These are phyloP conservation scores for Gentiana straminea DNA, from an alignment of 257 asterid genomes.

Conservation along the genomic window DNA sequence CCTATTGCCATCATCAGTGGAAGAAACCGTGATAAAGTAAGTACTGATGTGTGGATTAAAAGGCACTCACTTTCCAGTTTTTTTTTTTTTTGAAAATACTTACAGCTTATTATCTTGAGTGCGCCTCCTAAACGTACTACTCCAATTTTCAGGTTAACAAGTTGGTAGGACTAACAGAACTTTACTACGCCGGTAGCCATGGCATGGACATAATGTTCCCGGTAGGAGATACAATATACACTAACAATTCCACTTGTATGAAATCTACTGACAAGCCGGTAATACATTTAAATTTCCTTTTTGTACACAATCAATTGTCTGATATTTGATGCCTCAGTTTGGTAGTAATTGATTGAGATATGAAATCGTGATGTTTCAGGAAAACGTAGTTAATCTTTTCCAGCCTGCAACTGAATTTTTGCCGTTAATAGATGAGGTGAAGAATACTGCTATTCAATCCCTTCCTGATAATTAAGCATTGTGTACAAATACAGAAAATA, in stretches of 20 bases:
- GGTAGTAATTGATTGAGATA: not conserved
- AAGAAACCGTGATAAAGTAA: slow-evolving; percentile 77
- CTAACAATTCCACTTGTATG: slow-evolving; percentile 19
- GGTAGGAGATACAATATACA: slow-evolving; percentile 15
- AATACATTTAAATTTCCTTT: not conserved
- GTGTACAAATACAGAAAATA: not conserved
- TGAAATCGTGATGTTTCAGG: slow-evolving; percentile 26
- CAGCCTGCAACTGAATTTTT: slow-evolving; percentile 86
- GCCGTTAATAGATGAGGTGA: slow-evolving; percentile 81
- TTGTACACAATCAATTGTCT: no score
- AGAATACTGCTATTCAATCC: not conserved
- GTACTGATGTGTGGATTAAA: not conserved
- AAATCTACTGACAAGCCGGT: slow-evolving; percentile 51
- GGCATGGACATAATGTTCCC: slow-evolving; percentile 96
- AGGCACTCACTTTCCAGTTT: no score
- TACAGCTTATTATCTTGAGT: no score
- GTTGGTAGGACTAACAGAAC: slow-evolving; percentile 73
- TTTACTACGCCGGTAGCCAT: slow-evolving; percentile 94
- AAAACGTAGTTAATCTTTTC: slow-evolving; percentile 64
- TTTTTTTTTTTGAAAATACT: no score
- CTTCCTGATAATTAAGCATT: no score
- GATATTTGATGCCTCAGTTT: no score
- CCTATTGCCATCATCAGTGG: slow-evolving; percentile 94
- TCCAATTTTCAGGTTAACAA: slow-evolving; percentile 44
- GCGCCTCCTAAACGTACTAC: not conserved